phyloP scores from a whole-genome alignment of 2,329 filamentous ascomycete genomes.

The Fusarium cicatricum region DNA sequence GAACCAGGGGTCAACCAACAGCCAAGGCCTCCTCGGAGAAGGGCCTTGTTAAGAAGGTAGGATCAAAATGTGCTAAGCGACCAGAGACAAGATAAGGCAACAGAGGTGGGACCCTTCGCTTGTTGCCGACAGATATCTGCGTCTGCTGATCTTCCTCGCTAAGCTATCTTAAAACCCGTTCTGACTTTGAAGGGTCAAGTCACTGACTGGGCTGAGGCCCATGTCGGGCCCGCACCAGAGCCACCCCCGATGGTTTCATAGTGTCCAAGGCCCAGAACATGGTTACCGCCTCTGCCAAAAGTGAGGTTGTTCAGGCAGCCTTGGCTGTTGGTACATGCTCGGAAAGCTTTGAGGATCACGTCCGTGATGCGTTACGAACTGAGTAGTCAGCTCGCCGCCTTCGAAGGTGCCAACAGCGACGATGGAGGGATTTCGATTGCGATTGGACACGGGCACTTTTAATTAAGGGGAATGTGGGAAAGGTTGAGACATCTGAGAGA shows the following conservation, averaged over 20 bases:
- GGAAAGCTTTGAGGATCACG: constrained; percentile 70
- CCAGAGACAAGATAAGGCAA: no score
- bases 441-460: constrained; percentile 77
- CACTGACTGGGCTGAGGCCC: constrained; percentile 59
- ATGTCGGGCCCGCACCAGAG: constrained; percentile 74
- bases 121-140: neutral
- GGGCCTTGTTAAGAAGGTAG: no score
- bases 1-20: no score
- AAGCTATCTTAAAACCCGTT: neutral
- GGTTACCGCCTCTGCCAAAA: constrained; percentile 76
- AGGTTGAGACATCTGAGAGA: constrained; percentile 81
- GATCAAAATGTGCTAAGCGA: no score
- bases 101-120: neutral
- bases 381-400: constrained; percentile 75
- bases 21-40: no score
- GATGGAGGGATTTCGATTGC: no score
- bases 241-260: constrained; percentile 88
- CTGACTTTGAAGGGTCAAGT: neutral
- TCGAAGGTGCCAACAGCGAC: constrained; percentile 59
- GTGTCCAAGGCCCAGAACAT: constrained; percentile 74
- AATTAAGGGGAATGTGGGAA: constrained; percentile 85
- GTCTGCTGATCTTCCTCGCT: neutral
- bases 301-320: constrained; percentile 85
- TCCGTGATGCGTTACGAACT: constrained; percentile 52
- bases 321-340: constrained; percentile 78